A percentile compares a stretch with the other conserved stretches of the same genome.
Conservation (phyloP, 768 basidiomycete genomes). For the Termitomyces titanicus region DNA sequence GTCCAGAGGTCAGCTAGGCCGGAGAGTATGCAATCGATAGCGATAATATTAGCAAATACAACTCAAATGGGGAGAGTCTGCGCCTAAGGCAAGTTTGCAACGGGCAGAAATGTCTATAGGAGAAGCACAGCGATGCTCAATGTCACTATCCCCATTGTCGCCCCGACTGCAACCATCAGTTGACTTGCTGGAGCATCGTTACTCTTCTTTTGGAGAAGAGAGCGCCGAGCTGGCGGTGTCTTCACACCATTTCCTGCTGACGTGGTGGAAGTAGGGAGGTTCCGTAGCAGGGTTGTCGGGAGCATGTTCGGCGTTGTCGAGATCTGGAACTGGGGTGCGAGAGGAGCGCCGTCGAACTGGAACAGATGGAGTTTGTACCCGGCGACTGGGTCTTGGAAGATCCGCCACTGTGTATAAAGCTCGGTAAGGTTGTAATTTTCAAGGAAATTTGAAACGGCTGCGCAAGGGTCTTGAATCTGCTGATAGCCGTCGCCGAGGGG, state of each 20-base stretch:
- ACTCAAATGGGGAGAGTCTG: constrained; percentile 9
- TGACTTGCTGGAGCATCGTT: constrained; percentile 20
- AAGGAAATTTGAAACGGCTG: constrained; percentile 83
- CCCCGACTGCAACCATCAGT: constrained; percentile 21
- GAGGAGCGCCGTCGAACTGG: constrained; percentile 71
- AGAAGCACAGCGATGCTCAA: constrained; percentile 24
- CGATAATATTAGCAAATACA: constrained; percentile 14
- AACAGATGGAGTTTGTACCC: constrained; percentile 77
- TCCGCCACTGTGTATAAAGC: constrained; percentile 60
- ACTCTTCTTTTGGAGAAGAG: constrained; percentile 18
- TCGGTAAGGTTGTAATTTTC: constrained; percentile 80
- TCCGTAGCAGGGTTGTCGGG: constrained; percentile 66
- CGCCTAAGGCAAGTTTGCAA: constrained; percentile 4
- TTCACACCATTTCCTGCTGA: constrained; percentile 20
- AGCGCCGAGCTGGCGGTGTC: constrained; percentile 12
- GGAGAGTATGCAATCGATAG: constrained; percentile 15
- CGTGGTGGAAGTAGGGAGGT: constrained; percentile 28
- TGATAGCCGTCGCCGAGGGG: constrained; percentile 89
- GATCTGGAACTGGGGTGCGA: constrained; percentile 66
- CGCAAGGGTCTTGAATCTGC: constrained; percentile 93
- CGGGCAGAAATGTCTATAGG: constrained; percentile 23
- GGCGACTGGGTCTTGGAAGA: constrained; percentile 58
- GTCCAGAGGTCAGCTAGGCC: constrained; percentile 12
- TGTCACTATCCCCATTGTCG: constrained; percentile 25
- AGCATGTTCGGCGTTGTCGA: constrained; percentile 84